These are phyloP conservation scores for Hypericum perforatum DNA, from an alignment of 345 rosid species.

Conservation along the genomic window DNA sequence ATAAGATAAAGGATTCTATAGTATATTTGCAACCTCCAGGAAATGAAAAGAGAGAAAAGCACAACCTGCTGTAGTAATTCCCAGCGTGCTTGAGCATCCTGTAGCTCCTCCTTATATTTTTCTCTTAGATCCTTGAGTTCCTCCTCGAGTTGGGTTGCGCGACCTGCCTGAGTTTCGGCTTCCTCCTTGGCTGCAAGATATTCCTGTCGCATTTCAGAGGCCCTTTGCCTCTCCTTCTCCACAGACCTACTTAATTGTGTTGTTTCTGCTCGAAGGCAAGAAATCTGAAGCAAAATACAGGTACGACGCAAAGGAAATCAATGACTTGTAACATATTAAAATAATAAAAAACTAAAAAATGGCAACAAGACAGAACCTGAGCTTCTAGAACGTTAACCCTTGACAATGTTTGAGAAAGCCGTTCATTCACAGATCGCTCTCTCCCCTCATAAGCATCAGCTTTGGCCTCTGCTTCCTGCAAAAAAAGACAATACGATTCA, in stretches of 20 bases:
- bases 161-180: slow-evolving; percentile 94
- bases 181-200: slow-evolving; percentile 97
- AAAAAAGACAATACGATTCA: background rate
- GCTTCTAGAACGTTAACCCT: slow-evolving; percentile 98
- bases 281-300: slow-evolving; percentile 46
- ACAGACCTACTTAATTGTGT: slow-evolving; percentile 85
- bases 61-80: slow-evolving; percentile 85
- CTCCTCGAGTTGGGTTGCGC: slow-evolving; percentile 78
- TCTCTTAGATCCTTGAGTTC: slow-evolving; percentile 70
- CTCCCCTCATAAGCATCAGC: slow-evolving; percentile 90
- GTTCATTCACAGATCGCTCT: slow-evolving; percentile 85
- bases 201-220: slow-evolving; percentile 94
- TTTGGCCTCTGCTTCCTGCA: slow-evolving; percentile 89
- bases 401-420: slow-evolving; percentile 90
- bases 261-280: slow-evolving; percentile 95
- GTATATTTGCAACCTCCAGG: too few species aligned
- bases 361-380: slow-evolving; percentile 41
- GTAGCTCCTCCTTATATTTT: slow-evolving; percentile 86
- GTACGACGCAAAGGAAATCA: slow-evolving; percentile 25
- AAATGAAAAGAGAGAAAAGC: background rate
- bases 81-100: slow-evolving; percentile 60
- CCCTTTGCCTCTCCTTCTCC: slow-evolving; percentile 98
- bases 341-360: slow-evolving; percentile 7
- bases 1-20: too few species aligned
- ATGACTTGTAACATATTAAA: background rate